phyloP scores from a whole-genome alignment of 2,329 filamentous ascomycete species.

The Fusarium torulosum region DNA sequence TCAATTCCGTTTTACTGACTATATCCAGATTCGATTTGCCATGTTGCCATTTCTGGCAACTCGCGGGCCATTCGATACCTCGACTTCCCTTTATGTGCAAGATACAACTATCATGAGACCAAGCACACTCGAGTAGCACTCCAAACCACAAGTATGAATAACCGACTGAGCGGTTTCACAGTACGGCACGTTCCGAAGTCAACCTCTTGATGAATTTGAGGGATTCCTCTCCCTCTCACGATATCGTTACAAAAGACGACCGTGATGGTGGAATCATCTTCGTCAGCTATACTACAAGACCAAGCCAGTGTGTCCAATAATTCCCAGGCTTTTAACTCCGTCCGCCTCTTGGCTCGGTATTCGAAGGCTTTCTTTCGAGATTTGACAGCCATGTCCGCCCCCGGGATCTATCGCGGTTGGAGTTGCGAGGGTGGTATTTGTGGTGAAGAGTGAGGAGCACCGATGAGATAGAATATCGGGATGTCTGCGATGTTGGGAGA shows the following conservation, averaged over 20 bases:
- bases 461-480: constrained; percentile 4
- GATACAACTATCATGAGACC: constrained; percentile 2
- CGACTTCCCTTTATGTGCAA: background rate
- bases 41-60: constrained; percentile 17
- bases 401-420: constrained; percentile 37
- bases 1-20: constrained; percentile 15
- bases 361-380: constrained; percentile 8
- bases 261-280: constrained; percentile 13
- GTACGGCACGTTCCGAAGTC: constrained; percentile 4
- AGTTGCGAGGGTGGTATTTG: constrained; percentile 23
- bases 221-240: constrained; percentile 4
- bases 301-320: constrained; percentile 15
- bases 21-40: constrained; percentile 17
- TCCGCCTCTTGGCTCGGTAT: constrained; percentile 18
- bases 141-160: constrained; percentile 18
- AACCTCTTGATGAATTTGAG: background rate
- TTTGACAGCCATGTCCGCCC: constrained; percentile 37
- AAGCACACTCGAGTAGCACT: constrained; percentile 8
- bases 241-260: constrained; percentile 19
- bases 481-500: background rate
- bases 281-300: constrained; percentile 30
- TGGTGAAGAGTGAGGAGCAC: constrained; percentile 12
- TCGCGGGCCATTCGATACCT: background rate
- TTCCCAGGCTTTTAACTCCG: constrained; percentile 12
- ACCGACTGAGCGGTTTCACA: constrained; percentile 27